These are phyloP conservation scores for Epichloe sp. DNA, from an alignment of 2,329 filamentous ascomycete genomes.

Conservation along the genomic window DNA sequence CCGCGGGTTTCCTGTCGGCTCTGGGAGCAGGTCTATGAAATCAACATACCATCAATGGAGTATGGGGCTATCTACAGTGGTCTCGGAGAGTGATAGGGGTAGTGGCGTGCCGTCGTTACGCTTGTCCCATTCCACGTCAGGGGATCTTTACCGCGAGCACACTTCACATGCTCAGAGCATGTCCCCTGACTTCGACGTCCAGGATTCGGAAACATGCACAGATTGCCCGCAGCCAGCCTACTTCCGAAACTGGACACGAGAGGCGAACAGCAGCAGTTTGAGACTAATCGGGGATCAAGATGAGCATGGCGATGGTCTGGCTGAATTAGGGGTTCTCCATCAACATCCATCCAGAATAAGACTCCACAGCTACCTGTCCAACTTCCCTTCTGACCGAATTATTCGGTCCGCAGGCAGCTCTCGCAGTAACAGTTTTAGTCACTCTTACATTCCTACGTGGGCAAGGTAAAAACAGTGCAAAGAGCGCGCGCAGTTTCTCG, in stretches of 20 bases:
- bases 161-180: not conserved
- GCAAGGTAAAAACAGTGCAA: constrained; percentile 27
- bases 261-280: constrained; percentile 20
- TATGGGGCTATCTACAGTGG: constrained; percentile 49
- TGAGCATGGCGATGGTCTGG: constrained; percentile 50
- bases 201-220: constrained; percentile 12
- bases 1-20: not conserved
- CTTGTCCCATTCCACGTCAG: constrained; percentile 29
- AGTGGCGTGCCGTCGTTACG: constrained; percentile 37
- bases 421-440: constrained; percentile 31
- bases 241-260: constrained; percentile 23
- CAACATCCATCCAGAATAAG: constrained; percentile 40
- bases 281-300: constrained; percentile 44
- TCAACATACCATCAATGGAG: constrained; percentile 46
- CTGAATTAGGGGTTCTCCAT: constrained; percentile 41
- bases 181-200: not conserved
- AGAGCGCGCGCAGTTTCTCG: constrained; percentile 6
- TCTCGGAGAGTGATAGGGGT: constrained; percentile 45
- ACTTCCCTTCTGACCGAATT: constrained; percentile 36
- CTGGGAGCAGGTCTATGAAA: not conserved
- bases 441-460: constrained; percentile 38
- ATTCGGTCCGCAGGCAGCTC: constrained; percentile 40
- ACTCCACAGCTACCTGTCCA: constrained; percentile 37
- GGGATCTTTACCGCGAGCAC: constrained; percentile 34
- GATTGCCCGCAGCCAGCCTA: constrained; percentile 36